Base-by-base conservation (phyloP, 2,329 filamentous ascomycete genomes). In the Aspergillus candidus region DNA sequence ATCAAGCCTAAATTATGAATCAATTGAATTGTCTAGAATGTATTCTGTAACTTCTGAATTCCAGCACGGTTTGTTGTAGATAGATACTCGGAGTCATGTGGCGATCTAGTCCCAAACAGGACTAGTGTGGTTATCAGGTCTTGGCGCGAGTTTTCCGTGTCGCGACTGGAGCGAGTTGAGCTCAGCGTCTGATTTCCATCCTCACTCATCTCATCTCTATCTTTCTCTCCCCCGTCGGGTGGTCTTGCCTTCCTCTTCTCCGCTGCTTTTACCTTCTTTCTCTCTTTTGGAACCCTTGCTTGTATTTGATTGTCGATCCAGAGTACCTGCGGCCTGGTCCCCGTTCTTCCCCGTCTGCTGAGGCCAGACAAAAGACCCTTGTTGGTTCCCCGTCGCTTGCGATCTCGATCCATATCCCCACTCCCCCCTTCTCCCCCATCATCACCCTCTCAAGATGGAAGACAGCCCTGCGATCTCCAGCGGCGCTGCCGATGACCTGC, bases 101-200 rank as follows among this genome's bases (percentile, higher is more conserved):
- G 29, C 13, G 18, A 32, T 15, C 32, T 43, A 43, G 40, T 34
- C n/a, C 48, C 44, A 1, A 38, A 51, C 35, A 5, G 0, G 45
- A 48, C 36, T 60, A 60, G 58, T 43, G 51, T 43, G 11, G 13
- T 36, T 29, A 13, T n/a, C 17, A 11, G 30, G 22, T 56, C 61
- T 63, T 63, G 60, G 59, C 61, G 59, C 58, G 61, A 64, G 58
- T 60, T 62, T 62, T 62, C 54, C 56, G 57, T 58, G 59, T 62
- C 57, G 54, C 58, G 59, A 56, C 51, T 18, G 46, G 41, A 51
- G 47, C 27, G n/a, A 49, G 47, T 48, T 53, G 49, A 54, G 55
- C 59, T 48, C 56, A 48, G 47, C 54, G 46, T 46, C 47, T 41
- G 44, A 31, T 43, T 52, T 47, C 50, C 56, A 57, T 47, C 51